Percentiles rank a stretch among this genome's conserved stretches.
phyloP scores from a whole-genome alignment of 805 yeast species.

The Zygoascus biomembranicola region DNA sequence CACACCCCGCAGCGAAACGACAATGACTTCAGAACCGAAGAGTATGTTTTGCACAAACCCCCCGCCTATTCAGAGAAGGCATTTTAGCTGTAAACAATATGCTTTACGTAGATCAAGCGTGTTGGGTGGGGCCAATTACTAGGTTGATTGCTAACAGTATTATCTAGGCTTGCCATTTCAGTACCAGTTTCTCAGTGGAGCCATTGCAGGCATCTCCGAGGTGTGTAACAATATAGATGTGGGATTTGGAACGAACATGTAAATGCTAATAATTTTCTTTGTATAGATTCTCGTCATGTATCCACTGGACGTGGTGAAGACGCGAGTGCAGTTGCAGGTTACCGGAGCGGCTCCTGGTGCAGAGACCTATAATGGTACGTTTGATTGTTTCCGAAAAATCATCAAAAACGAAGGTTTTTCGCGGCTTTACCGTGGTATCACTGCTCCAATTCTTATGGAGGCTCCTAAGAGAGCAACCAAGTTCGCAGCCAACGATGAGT shows the following conservation, averaged over 20 bases:
- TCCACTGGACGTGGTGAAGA: constrained; percentile 94
- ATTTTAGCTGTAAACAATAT: no score
- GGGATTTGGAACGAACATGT: neutral
- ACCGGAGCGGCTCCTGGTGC: constrained; percentile 35
- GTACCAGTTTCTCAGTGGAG: constrained; percentile 89
- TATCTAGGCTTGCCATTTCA: constrained; percentile 65
- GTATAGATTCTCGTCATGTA: constrained; percentile 73
- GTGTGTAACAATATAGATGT: constrained; percentile 23
- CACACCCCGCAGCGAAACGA: neutral
- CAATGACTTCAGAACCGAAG: neutral
- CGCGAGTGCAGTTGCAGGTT: constrained; percentile 87
- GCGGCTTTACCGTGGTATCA: constrained; percentile 84
- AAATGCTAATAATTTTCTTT: neutral
- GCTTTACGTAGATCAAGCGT: no score
- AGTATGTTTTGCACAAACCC: neutral
- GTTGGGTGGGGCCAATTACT: no score
- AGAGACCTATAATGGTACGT: constrained; percentile 65
- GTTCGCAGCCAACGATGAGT: constrained; percentile 96
- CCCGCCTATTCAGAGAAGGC: no score
- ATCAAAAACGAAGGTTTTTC: constrained; percentile 77
- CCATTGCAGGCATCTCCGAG: constrained; percentile 95
- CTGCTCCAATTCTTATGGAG: constrained; percentile 97
- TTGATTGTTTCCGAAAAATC: constrained; percentile 78
- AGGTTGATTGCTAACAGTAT: neutral
- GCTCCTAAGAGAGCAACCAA: constrained; percentile 99